Conservation (phyloP, 2,329 filamentous ascomycete genomes). For the Calycina herbarum region DNA sequence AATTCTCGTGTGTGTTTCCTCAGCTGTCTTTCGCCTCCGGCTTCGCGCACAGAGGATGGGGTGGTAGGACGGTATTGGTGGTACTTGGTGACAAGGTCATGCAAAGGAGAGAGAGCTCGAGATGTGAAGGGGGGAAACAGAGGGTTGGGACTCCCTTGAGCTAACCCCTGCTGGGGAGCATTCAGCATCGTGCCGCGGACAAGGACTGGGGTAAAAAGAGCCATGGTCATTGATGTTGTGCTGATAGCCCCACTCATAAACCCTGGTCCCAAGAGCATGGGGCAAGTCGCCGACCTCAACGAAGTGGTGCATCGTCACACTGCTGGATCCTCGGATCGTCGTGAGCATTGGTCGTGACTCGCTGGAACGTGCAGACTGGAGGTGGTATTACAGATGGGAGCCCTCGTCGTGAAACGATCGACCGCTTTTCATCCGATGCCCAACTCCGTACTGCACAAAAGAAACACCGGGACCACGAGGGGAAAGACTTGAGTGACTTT, state of each 20-base stretch:
- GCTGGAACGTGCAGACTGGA: slow-evolving; percentile 2
- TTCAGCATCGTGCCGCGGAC: too few relatives aligned
- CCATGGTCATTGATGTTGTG: too few relatives aligned
- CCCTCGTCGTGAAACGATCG: not conserved
- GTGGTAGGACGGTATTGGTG: slow-evolving; percentile 6
- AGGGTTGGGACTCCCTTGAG: not conserved
- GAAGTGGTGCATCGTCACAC: not conserved
- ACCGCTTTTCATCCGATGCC: not conserved
- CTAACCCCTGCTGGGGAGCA: too few relatives aligned
- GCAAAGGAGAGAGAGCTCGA: slow-evolving; percentile 1
- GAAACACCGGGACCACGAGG: not conserved
- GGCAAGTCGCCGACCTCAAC: slow-evolving; percentile 1
- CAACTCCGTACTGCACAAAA: not conserved
- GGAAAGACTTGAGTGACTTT: not conserved
- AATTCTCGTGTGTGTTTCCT: slow-evolving; percentile 4
- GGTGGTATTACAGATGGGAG: not conserved
- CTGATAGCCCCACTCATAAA: not conserved
- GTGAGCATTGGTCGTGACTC: not conserved
- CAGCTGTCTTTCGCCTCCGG: slow-evolving; percentile 8
- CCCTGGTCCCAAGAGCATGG: not conserved
- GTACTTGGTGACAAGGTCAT: slow-evolving; percentile 4
- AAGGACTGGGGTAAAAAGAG: too few relatives aligned
- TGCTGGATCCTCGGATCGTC: slow-evolving; percentile 6
- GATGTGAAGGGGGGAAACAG: not conserved
- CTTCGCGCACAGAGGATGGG: slow-evolving; percentile 5